Conservation (phyloP, 768 basidiomycete species). For the Phylloporus arenicola region DNA sequence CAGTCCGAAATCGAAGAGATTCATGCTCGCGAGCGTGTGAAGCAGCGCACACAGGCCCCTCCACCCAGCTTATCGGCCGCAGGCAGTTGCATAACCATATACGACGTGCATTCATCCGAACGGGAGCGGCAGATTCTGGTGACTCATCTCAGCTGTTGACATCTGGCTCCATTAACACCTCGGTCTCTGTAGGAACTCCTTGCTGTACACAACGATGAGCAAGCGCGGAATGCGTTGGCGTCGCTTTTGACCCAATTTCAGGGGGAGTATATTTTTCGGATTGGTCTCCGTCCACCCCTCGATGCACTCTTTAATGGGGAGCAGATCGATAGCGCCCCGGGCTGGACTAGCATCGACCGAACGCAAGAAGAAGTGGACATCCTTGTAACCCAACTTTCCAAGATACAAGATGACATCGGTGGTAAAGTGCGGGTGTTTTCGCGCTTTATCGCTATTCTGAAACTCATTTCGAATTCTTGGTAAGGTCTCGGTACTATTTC, state of each 20-base stretch:
- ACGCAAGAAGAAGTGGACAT: conserved; percentile 48
- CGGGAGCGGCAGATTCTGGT: conserved; percentile 17
- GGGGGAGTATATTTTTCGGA: conserved; percentile 71
- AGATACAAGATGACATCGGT: conserved; percentile 68
- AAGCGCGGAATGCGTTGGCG: conserved; percentile 61
- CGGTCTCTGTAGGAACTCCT: conserved; percentile 37
- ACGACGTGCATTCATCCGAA: conserved; percentile 7
- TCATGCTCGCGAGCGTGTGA: conserved; percentile 58
- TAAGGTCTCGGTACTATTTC: conserved; percentile 55
- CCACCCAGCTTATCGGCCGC: neutral
- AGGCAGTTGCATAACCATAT: neutral
- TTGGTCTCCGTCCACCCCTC: conserved; percentile 64
- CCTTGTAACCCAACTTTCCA: conserved; percentile 41
- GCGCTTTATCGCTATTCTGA: neutral
- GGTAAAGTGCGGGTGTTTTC: conserved; percentile 52
- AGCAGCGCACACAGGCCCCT: conserved; percentile 43
- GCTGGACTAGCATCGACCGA: conserved; percentile 50
- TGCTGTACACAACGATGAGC: conserved; percentile 39
- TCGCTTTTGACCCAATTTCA: conserved; percentile 58
- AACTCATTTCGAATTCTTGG: neutral
- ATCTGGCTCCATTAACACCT: neutral
- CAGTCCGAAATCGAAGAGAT: conserved; percentile 79
- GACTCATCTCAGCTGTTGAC: neutral
- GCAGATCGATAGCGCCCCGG: conserved; percentile 36
- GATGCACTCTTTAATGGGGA: conserved; percentile 52